Base-by-base conservation (phyloP, 148 eudicot genomes). In the Arctostaphylos glauca region DNA sequence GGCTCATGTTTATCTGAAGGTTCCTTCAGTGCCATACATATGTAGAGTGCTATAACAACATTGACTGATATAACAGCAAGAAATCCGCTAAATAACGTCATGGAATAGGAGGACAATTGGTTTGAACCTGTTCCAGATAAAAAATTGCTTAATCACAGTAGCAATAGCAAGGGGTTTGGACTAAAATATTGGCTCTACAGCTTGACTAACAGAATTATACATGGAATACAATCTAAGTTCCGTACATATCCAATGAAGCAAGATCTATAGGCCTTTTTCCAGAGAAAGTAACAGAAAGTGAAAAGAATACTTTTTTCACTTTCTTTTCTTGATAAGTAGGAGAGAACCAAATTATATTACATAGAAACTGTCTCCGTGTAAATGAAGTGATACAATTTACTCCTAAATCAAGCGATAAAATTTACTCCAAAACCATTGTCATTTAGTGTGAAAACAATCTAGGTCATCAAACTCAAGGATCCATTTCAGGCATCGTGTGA, bases 61-160 rank as follows among this genome's bases (percentile, higher is more conserved):
- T 95, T 95, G n/a, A 95, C 97, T 9, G 98, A 93, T 76, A 95
- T 64, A 9, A 95, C 97, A n/a, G 98, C 98, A 59, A 95, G 88
- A 77, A 95, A 85, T 31, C 98, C 98, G 84, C 98, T 95, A 86
- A 93, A 74, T 50, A 93, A 83, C 5, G 92, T 93, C 90, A 87
- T 25, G 23, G 95, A 84, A 81, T 86, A 83, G n/a, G 95, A 86
- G 14, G 95, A 91, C 76, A 95, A 82, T n/a, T 88, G 48, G 56
- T 86, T 62, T 48, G 86, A 75, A 77, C 97, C 97, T 93, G 94
- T 76, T 81, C 55, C 81, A 83, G 10, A 52, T 18, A 10, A 84
- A 84, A 25, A 79, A 74, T 49, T 12, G 23, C n/a, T 80, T 19
- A 68, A 23, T 58, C 52, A 62, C 76, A 80, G 15, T 31, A 47